Evolutionary conservation across 139 green algal genomes (phyloP).

Genomic region (Chlorella sp.): DNA sequence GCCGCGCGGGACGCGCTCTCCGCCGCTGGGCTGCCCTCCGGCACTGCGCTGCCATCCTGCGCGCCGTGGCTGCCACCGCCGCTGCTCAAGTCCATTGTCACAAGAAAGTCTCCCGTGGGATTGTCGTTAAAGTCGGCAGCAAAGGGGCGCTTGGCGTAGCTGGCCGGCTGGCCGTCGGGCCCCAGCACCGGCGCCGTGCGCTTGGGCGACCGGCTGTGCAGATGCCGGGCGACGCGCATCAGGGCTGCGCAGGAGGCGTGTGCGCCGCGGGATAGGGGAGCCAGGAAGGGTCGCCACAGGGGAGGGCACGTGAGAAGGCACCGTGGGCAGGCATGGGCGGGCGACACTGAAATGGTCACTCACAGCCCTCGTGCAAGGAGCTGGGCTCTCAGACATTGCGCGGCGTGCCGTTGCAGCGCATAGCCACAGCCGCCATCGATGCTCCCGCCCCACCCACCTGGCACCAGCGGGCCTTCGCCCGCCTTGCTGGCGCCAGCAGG

Average conservation of each 20-base stretch:
- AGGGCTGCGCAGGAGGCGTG: slow-evolving; percentile 13
- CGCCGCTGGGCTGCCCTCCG: background rate
- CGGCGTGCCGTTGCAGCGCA: background rate
- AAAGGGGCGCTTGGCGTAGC: slow-evolving; percentile 38
- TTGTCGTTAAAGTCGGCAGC: slow-evolving; percentile 44
- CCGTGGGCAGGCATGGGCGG: no score
- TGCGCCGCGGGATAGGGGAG: no score
- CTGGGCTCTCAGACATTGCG: background rate
- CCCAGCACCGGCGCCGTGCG: slow-evolving; percentile 26
- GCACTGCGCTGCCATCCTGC: background rate
- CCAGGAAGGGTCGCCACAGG: no score
- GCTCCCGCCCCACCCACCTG: background rate
- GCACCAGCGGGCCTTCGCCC: background rate
- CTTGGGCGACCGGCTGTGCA: slow-evolving; percentile 16
- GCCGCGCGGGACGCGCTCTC: background rate
- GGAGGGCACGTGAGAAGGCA: no score
- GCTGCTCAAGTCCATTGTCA: slow-evolving; percentile 10
- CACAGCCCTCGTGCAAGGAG: background rate
- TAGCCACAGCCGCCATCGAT: background rate
- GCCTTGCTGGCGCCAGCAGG: background rate
- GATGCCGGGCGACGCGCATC: background rate
- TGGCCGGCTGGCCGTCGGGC: slow-evolving; percentile 3
- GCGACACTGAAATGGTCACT: no score
- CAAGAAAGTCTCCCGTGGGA: slow-evolving; percentile 37
- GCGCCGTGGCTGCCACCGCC: background rate